Base-by-base conservation (phyloP, 768 basidiomycete genomes). In the Mycena galericulata region DNA sequence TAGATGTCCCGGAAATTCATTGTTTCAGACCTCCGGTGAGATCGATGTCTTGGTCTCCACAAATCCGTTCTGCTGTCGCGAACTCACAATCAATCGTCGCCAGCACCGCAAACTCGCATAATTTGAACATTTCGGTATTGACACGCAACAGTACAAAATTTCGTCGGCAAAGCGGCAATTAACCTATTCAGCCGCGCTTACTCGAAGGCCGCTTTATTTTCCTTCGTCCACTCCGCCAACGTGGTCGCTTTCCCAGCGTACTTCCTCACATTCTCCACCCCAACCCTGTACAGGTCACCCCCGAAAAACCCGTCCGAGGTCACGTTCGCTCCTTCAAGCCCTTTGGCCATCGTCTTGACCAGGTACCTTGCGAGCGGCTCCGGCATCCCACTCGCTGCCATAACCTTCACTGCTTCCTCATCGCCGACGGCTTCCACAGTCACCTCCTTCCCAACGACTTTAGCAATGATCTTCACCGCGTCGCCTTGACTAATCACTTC, bases 171-270 rank as follows among this genome's bases (percentile, higher is more conserved):
- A 54, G 22, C 53, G 6, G 20, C 36, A 54, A 22, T 30, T 50
- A 50, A 50, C 12, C 26, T 20, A 50, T 30, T 18, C 29, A 27
- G 29, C 26, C 30, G 45, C 41, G 57, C 57, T 58, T 32, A 58
- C 41, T 45, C 57, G n/a, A 58, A 58, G 41, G 57, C 41, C 57
- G 0, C 57, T 10, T 45, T 58, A 43, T 58, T 45, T 43, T 58
- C 43, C n/a, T 41, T 58, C 14, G 43, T 40, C 57, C 57, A 58
- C 57, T 58, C 57, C 57, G 24, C 43, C 57, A 58, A 58, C 29
- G 57, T 58, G 57, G 57, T 58, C 14, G 14, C 41, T 40, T 58
- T 58, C 41, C 57, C 57, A 45, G 57, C 41, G 57, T 58, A 58
- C 20, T 58, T 58, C 29, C 43, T 58, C 41, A 58, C 41, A 58